A percentile compares a stretch with the other conserved stretches of the same genome.
Evolutionary conservation across 2,329 filamentous ascomycete species (phyloP).

Genomic region (Ustulina deusta): DNA sequence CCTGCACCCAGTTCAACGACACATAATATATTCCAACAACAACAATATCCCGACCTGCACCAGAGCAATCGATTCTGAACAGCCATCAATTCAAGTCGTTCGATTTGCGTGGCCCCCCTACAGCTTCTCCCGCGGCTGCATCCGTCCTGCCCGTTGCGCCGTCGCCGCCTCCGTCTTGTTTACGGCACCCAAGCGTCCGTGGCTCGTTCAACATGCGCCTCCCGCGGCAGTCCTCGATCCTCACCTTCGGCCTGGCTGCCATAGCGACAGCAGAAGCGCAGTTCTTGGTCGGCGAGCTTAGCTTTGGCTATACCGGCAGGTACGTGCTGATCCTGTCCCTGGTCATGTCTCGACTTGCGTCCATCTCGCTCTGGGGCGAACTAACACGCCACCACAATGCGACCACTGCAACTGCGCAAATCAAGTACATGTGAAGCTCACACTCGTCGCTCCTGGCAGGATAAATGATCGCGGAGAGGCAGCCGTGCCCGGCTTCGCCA

Average conservation of each 20-base stretch:
- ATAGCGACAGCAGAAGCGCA: conserved; percentile 67
- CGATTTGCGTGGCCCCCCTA: neutral
- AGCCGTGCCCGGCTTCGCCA: conserved; percentile 65
- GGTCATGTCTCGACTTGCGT: neutral
- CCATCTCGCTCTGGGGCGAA: neutral
- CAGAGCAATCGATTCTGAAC: too few relatives aligned
- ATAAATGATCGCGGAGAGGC: conserved; percentile 72
- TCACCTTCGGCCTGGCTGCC: conserved; percentile 59
- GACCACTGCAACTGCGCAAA: neutral
- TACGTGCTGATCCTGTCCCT: conserved; percentile 50
- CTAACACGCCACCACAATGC: neutral
- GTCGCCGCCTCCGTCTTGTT: conserved; percentile 4
- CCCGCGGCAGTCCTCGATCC: conserved; percentile 49
- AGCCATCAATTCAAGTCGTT: conserved; percentile 9
- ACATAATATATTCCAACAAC: too few relatives aligned
- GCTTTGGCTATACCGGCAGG: conserved; percentile 79
- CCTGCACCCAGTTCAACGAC: too few relatives aligned
- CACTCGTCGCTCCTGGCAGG: conserved; percentile 53
- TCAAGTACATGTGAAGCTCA: conserved; percentile 29
- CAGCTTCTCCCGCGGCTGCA: conserved; percentile 25
- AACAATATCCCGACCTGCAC: too few relatives aligned
- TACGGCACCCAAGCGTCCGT: conserved; percentile 13
- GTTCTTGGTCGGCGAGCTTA: conserved; percentile 77
- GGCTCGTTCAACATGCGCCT: conserved; percentile 59
- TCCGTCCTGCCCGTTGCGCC: conserved; percentile 6